A percentile compares a stretch with the other conserved stretches of the same genome.
Evolutionary conservation across 1,139 yeast species (phyloP).

Genomic region (Scheffersomyces illinoinensis): DNA sequence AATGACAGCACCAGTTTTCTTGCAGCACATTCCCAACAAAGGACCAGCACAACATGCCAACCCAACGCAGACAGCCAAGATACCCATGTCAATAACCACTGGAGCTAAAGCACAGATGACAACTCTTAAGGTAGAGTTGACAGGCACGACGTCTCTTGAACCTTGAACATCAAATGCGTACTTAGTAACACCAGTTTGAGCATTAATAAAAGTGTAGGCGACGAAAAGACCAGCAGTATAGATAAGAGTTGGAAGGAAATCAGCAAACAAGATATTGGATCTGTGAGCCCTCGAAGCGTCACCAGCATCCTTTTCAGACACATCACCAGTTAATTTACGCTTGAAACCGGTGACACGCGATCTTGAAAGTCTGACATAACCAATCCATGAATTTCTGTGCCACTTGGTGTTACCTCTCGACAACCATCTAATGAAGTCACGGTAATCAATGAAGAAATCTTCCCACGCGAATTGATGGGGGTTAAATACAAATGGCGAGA

Average conservation of each 20-base stretch:
- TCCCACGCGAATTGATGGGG: conserved; percentile 99
- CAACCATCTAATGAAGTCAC: conserved; percentile 97
- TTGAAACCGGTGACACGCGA: conserved; percentile 98
- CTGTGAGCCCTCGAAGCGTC: conserved; percentile 95
- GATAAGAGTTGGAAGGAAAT: conserved; percentile 78
- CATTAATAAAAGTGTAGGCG: conserved; percentile 91
- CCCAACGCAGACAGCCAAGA: conserved; percentile 68
- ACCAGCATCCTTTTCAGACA: conserved; percentile 91
- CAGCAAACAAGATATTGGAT: conserved; percentile 82
- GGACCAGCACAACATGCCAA: conserved; percentile 98
- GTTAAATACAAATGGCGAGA: conserved; percentile 93
- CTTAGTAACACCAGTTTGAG: conserved; percentile 88
- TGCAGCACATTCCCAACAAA: conserved; percentile 89
- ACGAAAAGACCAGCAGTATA: conserved; percentile 90
- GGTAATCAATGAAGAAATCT: conserved; percentile 97
- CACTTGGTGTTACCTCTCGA: conserved; percentile 98
- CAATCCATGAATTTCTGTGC: conserved; percentile 99
- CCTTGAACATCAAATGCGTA: conserved; percentile 31
- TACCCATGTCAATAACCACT: conserved; percentile 86
- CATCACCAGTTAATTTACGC: conserved; percentile 84
- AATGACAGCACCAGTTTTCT: conserved; percentile 95
- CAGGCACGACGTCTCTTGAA: conserved; percentile 42
- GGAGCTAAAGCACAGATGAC: conserved; percentile 92
- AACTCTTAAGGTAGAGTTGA: conserved; percentile 82
- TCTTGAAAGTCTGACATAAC: conserved; percentile 92